phyloP scores from a whole-genome alignment of 495 filamentous ascomycete genomes.

The Penicillium waksmanii region DNA sequence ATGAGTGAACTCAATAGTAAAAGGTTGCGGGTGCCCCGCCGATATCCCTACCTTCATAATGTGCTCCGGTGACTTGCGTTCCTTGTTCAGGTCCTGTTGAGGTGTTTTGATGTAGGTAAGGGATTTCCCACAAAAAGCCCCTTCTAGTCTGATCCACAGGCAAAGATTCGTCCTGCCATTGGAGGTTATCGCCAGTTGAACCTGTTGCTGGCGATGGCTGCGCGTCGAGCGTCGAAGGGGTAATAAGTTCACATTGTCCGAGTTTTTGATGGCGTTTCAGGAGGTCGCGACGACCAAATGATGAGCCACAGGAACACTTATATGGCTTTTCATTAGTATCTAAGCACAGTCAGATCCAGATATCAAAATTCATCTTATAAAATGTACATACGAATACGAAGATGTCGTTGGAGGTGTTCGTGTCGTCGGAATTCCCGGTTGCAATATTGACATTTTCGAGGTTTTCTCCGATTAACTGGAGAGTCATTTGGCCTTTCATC shows the following conservation, averaged over 20 bases:
- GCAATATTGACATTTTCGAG: constrained; percentile 23
- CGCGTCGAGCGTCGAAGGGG: constrained; percentile 7
- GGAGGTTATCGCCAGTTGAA: neutral
- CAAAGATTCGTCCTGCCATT: neutral
- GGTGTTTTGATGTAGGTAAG: neutral
- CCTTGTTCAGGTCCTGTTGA: neutral
- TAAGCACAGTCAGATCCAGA: constrained; percentile 4
- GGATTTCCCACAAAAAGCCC: neutral
- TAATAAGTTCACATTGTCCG: constrained; percentile 11
- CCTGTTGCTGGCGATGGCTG: neutral
- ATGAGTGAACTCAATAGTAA: neutral
- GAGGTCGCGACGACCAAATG: constrained; percentile 22
- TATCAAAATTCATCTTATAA: neutral
- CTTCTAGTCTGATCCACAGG: neutral
- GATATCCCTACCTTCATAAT: constrained; percentile 1
- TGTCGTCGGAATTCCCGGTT: constrained; percentile 21
- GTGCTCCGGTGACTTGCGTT: neutral
- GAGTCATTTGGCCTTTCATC: neutral
- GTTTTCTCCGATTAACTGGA: constrained; percentile 11
- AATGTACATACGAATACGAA: constrained; percentile 9
- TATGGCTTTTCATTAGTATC: constrained; percentile 31
- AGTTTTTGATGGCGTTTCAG: constrained; percentile 23
- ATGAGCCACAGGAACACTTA: constrained; percentile 21
- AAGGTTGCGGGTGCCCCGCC: neutral
- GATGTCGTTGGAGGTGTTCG: constrained; percentile 21